These are phyloP conservation scores for Zoysia japonica DNA, from an alignment of 176 grass and related monocot species.

Conservation along the genomic window DNA sequence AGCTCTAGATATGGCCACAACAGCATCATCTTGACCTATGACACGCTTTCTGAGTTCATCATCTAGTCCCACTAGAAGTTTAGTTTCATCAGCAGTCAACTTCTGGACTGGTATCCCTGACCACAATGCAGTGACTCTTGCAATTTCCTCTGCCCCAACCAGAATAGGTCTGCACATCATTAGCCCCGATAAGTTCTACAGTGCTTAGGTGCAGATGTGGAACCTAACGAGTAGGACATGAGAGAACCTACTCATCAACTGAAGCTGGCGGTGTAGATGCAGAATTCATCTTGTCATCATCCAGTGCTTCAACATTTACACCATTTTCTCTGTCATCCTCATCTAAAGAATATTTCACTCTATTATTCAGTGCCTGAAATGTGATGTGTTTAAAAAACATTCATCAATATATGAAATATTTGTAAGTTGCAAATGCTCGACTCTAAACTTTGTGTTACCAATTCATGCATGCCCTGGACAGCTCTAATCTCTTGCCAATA, in stretches of 20 bases:
- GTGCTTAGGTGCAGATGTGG: constrained; percentile 18
- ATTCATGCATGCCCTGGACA: constrained; percentile 86
- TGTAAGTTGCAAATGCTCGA: constrained; percentile 14
- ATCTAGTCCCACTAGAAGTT: constrained; percentile 78
- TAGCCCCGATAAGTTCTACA: constrained; percentile 3
- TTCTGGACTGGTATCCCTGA: constrained; percentile 93
- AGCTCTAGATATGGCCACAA: constrained; percentile 77
- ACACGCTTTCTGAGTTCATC: constrained; percentile 81
- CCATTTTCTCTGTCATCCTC: constrained; percentile 49
- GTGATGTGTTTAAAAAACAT: constrained; percentile 29
- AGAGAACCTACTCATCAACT: constrained; percentile 64
- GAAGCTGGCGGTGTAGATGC: constrained; percentile 32
- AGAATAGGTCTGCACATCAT: constrained; percentile 54
- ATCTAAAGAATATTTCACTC: constrained; percentile 75
- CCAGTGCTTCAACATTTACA: constrained; percentile 36
- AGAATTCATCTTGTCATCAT: constrained; percentile 33
- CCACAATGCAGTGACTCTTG: constrained; percentile 84
- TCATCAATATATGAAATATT: constrained; percentile 30
- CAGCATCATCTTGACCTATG: constrained; percentile 95
- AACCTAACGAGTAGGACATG: constrained; percentile 27
- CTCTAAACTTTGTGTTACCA: constrained; percentile 52
- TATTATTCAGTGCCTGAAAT: constrained; percentile 74
- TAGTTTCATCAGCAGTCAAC: constrained; percentile 76
- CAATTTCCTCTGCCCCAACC: constrained; percentile 91
- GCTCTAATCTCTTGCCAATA: constrained; percentile 97